These are phyloP conservation scores for Wickerhamomyces sp. DNA, from an alignment of 1,139 yeast species.

Conservation along the genomic window DNA sequence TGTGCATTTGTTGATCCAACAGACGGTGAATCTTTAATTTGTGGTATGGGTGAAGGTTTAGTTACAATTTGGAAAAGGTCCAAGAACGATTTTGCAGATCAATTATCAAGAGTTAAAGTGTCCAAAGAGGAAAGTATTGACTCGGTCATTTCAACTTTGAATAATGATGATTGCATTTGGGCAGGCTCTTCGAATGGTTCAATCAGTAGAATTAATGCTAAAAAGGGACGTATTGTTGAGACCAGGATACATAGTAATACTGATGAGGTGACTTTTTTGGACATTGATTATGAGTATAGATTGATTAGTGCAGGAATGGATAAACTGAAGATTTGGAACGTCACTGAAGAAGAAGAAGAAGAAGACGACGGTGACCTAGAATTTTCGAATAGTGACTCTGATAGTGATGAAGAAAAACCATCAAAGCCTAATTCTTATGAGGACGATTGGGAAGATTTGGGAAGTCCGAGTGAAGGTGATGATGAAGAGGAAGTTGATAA, in stretches of 20 bases:
- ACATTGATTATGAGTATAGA: constrained; percentile 75
- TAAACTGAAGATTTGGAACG: constrained; percentile 66
- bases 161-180: constrained; percentile 66
- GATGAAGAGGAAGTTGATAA: constrained; percentile 14
- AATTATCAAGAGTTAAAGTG: constrained; percentile 71
- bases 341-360: constrained; percentile 26
- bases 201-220: constrained; percentile 61
- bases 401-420: constrained; percentile 11
- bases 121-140: constrained; percentile 74
- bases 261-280: constrained; percentile 67
- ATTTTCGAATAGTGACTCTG: constrained; percentile 12
- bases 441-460: constrained; percentile 17
- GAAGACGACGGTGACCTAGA: constrained; percentile 19
- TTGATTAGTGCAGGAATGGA: constrained; percentile 83
- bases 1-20: constrained; percentile 66
- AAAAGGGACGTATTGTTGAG: constrained; percentile 59
- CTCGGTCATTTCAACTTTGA: constrained; percentile 68
- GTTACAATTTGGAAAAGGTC: constrained; percentile 83
- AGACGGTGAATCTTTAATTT: constrained; percentile 59
- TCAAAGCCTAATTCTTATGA: constrained; percentile 7
- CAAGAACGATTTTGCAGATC: constrained; percentile 66
- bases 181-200: constrained; percentile 87
- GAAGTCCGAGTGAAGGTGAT: constrained; percentile 15
- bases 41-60: constrained; percentile 92
- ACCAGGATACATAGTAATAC: constrained; percentile 57